Evolutionary conservation across 1,284 basidiomycete genomes (phyloP).

Genomic region (Phylloporus gajari): DNA sequence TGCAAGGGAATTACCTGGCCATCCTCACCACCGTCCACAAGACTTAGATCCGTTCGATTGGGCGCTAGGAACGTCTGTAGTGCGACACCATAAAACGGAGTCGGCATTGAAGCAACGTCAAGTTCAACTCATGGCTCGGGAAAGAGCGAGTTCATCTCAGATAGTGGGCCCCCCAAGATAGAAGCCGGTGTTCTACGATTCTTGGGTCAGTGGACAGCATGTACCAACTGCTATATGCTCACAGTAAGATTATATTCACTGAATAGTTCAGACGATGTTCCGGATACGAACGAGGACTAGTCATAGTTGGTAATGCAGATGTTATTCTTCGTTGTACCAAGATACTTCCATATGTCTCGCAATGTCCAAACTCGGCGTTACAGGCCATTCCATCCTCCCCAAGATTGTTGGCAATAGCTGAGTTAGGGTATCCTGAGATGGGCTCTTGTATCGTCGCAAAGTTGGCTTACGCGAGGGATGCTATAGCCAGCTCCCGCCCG

Average conservation of each 20-base stretch:
- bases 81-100: conserved; percentile 56
- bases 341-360: conserved; percentile 35
- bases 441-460: conserved; percentile 53
- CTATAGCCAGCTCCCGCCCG: conserved; percentile 54
- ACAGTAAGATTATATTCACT: conserved; percentile 49
- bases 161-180: conserved; percentile 33
- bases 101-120: conserved; percentile 47
- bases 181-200: conserved; percentile 17
- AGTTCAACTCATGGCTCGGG: conserved; percentile 40
- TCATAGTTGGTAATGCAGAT: conserved; percentile 61
- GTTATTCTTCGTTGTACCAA: conserved; percentile 56
- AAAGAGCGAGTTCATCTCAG: conserved; percentile 36
- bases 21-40: conserved; percentile 57
- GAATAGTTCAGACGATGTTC: conserved; percentile 56
- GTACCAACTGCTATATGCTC: conserved; percentile 15
- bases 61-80: conserved; percentile 50
- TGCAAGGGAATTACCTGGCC: conserved; percentile 61
- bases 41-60: conserved; percentile 37
- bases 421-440: conserved; percentile 45
- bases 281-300: conserved; percentile 54
- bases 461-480: conserved; percentile 52
- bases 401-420: conserved; percentile 28
- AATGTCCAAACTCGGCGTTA: conserved; percentile 29
- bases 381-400: conserved; percentile 51
- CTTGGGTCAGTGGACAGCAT: background rate